Conservation (phyloP, 164 flowering plant genomes). For the Cinnamomum chago region DNA sequence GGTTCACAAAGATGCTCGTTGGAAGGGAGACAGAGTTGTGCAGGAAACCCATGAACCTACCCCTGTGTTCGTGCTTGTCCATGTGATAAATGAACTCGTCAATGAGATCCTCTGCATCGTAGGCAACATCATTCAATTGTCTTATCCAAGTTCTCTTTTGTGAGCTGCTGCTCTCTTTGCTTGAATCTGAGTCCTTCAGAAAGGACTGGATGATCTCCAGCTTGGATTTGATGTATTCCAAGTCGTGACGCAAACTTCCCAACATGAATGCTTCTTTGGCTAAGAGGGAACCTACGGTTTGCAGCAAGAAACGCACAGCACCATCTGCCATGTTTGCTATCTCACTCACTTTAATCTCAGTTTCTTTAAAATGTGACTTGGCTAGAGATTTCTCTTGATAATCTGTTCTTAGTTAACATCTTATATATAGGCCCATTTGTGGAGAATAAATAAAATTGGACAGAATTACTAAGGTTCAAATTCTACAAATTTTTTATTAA, state of each 20-base stretch:
- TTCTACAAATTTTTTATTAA: too few relatives aligned
- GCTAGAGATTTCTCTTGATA: too few relatives aligned
- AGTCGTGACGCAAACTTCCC: background rate
- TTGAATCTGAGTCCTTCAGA: background rate
- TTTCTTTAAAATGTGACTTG: too few relatives aligned
- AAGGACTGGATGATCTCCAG: constrained; percentile 14
- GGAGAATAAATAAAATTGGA: too few relatives aligned
- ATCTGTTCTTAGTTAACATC: too few relatives aligned
- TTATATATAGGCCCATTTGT: too few relatives aligned
- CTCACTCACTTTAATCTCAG: too few relatives aligned
- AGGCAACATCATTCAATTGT: background rate
- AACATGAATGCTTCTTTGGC: background rate
- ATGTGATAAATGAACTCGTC: constrained; percentile 2
- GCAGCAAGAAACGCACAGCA: background rate
- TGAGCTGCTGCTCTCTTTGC: background rate
- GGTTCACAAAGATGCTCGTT: background rate
- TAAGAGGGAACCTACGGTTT: background rate
- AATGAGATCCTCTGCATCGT: background rate
- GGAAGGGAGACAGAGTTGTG: background rate
- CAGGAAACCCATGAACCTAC: background rate
- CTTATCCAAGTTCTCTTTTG: background rate
- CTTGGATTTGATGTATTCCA: constrained; percentile 20
- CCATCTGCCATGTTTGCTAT: background rate
- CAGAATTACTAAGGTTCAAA: too few relatives aligned
- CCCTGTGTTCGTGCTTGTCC: background rate